These are phyloP conservation scores for Saccharomycopsis schoenii DNA, from an alignment of 805 yeast genomes.

Conservation along the genomic window DNA sequence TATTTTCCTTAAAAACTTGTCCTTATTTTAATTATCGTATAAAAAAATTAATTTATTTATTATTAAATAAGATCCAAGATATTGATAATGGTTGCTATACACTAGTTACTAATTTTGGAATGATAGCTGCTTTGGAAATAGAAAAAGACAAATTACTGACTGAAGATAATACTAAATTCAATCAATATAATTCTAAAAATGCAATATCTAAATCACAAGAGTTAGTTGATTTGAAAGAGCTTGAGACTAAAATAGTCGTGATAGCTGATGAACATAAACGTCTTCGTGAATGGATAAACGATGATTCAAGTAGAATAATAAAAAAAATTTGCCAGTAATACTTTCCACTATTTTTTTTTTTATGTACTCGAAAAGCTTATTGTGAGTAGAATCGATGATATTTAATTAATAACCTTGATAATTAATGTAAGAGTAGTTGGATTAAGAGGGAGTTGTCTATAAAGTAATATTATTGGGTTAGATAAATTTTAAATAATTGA, in stretches of 20 bases:
- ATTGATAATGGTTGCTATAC: slow-evolving; percentile 49
- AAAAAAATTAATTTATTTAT: slow-evolving; percentile 30
- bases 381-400: too few species aligned
- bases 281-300: slow-evolving; percentile 49
- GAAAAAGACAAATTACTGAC: slow-evolving; percentile 12
- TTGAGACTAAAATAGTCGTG: slow-evolving; percentile 35
- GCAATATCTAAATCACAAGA: slow-evolving; percentile 24
- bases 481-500: too few species aligned
- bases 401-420: too few species aligned
- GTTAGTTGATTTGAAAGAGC: slow-evolving; percentile 35
- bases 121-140: slow-evolving; percentile 24
- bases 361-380: too few species aligned
- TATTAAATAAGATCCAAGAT: slow-evolving; percentile 40
- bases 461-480: too few species aligned
- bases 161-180: neutral
- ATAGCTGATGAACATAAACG: slow-evolving; percentile 42
- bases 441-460: too few species aligned
- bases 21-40: slow-evolving; percentile 37
- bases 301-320: slow-evolving; percentile 35
- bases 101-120: slow-evolving; percentile 49
- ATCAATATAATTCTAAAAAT: neutral
- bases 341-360: too few species aligned
- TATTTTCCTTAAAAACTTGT: slow-evolving; percentile 42
- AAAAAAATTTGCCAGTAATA: slow-evolving; percentile 31
- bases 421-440: too few species aligned